Base-by-base conservation (phyloP, 176 grass and related monocot species). In the Elymus sibiricus region DNA sequence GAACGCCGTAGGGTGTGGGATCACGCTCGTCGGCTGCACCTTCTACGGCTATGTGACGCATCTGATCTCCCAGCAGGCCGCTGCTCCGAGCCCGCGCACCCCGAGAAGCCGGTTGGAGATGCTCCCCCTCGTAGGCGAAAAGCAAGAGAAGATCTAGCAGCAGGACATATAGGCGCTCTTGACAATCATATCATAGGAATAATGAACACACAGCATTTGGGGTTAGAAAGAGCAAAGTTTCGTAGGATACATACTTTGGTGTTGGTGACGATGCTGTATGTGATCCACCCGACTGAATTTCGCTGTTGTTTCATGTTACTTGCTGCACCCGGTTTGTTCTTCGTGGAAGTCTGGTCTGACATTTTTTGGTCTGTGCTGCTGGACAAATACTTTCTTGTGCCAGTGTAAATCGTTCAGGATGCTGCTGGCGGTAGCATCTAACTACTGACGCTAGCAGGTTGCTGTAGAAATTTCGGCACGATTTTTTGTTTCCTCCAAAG, bases 31-130 rank as follows among this genome's bases (percentile, higher is more conserved):
- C 0, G 97, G 94, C 16, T 95, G 97, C 75, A 98, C 97, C 46
- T 99, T 99, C 89, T 99, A 99, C 46, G 97, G 97, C 76, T 99
- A 94, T 11, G 94, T 98, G 42, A 86, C 90, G 78, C 92, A 98
- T 67, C 65, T 89, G 37, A 76, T 95, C 38, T 95, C 91, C 44
- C 91, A 92, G 75, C 90, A 94, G 80, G 42, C 88, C 15, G 3
- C 47, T 15, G 49, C 70, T n/a, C 79, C 78, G 2, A 80, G 91
- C 32, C 91, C 95, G 1, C 82, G 87, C 1, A 89, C 93, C 1
- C 93, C 93, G 2, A 85, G 89, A 21, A 91, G 90, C 35, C 88
- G 85, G 46, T 85, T 92, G 88, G 97, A 98, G 88, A 85, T 94
- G 94, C 92, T 94, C 65, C 92, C 97, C 17, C 90, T 98, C 34